Percentiles rank a stretch among this genome's conserved stretches.
phyloP scores from a whole-genome alignment of 129 eudicot genomes.

The Escallonia rubra region DNA sequence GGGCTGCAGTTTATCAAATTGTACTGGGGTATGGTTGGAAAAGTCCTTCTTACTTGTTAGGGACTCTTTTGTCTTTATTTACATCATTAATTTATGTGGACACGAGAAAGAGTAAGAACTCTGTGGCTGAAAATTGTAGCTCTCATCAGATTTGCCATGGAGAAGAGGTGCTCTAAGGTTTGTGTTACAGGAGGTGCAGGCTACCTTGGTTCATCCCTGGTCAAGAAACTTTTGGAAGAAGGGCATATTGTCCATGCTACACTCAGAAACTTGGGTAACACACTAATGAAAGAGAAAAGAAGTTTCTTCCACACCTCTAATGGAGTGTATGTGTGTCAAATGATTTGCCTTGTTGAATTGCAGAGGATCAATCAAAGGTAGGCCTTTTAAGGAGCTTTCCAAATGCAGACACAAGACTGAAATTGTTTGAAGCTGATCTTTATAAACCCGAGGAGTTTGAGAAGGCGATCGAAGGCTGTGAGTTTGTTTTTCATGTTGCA shows the following conservation, averaged over 20 bases:
- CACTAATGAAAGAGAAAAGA: too few species aligned
- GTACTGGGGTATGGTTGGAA: too few species aligned
- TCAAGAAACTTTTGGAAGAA: slow-evolving; percentile 37
- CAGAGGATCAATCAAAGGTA: slow-evolving; percentile 47
- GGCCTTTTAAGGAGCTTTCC: slow-evolving; percentile 35
- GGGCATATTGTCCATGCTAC: slow-evolving; percentile 63
- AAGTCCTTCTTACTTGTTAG: too few species aligned
- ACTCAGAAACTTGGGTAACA: slow-evolving; percentile 41
- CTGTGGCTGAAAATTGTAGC: too few species aligned
- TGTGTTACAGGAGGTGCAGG: slow-evolving; percentile 72
- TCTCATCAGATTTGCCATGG: background rate
- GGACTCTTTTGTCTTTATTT: too few species aligned
- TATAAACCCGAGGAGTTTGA: slow-evolving; percentile 32
- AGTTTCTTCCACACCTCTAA: background rate
- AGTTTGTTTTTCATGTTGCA: slow-evolving; percentile 48
- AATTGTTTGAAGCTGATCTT: slow-evolving; percentile 36
- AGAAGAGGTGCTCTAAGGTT: slow-evolving; percentile 21
- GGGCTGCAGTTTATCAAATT: too few species aligned
- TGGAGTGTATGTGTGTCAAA: background rate
- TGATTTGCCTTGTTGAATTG: slow-evolving; percentile 4
- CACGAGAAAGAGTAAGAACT: too few species aligned
- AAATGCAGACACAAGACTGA: slow-evolving; percentile 28
- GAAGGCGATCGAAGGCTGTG: slow-evolving; percentile 36
- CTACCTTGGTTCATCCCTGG: slow-evolving; percentile 43
- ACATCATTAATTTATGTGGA: too few species aligned